Percentiles rank a stretch among this genome's conserved stretches.
These are phyloP conservation scores for Pterocarpus macrocarpus DNA, from an alignment of 306 rosid species.

Conservation along the genomic window DNA sequence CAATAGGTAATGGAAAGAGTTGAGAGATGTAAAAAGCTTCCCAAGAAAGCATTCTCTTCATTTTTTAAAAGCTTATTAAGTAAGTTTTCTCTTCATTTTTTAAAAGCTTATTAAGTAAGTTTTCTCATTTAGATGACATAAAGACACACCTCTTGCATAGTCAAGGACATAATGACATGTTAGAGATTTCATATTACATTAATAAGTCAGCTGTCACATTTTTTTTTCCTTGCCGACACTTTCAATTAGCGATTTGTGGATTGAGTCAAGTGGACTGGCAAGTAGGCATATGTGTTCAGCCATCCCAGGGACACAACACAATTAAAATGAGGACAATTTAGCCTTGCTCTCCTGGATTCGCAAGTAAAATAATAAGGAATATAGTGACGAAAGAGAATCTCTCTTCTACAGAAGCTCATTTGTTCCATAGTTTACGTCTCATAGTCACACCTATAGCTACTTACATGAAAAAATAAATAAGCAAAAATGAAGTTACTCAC, in stretches of 20 bases:
- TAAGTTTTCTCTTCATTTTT: too few species aligned
- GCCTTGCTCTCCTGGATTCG: neutral
- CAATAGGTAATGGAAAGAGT: too few species aligned
- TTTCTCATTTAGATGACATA: too few species aligned
- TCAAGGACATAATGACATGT: too few species aligned
- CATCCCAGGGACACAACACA: neutral
- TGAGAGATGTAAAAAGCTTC: too few species aligned
- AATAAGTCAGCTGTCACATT: neutral
- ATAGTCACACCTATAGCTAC: neutral
- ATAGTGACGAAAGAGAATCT: neutral
- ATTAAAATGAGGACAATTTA: neutral
- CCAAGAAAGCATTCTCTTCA: too few species aligned
- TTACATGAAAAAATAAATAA: too few species aligned
- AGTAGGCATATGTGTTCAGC: neutral
- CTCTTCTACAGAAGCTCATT: neutral
- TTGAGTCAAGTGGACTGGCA: neutral
- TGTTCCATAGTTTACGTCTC: neutral
- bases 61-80: too few species aligned
- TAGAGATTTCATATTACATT: neutral
- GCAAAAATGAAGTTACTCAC: too few species aligned
- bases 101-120: too few species aligned
- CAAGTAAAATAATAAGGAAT: neutral
- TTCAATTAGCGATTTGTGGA: neutral
- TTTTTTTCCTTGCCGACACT: neutral
- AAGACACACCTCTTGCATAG: neutral